Evolutionary conservation across 2,329 filamentous ascomycete species (phyloP), one percentile per base, ranked within the genome.

Genomic region (Parafenestella ontariensis): DNA sequence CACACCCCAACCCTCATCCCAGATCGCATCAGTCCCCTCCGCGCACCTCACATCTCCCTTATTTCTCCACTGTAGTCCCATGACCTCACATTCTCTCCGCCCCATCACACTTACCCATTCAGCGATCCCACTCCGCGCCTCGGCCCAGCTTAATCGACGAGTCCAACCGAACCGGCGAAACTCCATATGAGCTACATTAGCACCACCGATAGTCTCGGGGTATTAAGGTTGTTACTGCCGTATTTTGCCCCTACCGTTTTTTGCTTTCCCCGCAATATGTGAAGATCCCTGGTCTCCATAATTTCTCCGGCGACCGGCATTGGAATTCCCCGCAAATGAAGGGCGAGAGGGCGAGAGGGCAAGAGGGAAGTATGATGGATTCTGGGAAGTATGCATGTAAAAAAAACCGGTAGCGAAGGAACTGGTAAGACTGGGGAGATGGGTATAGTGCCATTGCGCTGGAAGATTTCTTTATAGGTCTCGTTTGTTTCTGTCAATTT

Each of bases 251-350:
- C 33, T 37, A 24, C 45, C 37, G 28, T 48, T n/a, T n/a, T n/a
- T n/a, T n/a, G n/a, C n/a, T n/a, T 54, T 24, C 66, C 62, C 66
- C 64, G 59, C 64, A 65, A 62, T 46, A 34, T 34, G 43, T 54
- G 37, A 46, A 36, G 24, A 43, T 56, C 45, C 31, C 48, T 26
- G 43, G 49, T 54, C 49, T 23, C 46, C 45, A 58, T 39, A 65
- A 64, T 69, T 68, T 53, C 49, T 66, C 66, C 24, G 41, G 10
- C 13, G 9, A n/a, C 21, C 66, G 65, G 56, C 41, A 46, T 53
- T 46, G 49, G 34, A 50, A 48, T 56, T 54, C 58, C 64, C 62
- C 65, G 57, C 49, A 59, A 47, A 56, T 59, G 11, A 43, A n/a
- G 15, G 41, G 18, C 26, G 13, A 6, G 24, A 15, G 41, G 24